Conservation (phyloP, 768 basidiomycete species). For the Arthromyces matolae region DNA sequence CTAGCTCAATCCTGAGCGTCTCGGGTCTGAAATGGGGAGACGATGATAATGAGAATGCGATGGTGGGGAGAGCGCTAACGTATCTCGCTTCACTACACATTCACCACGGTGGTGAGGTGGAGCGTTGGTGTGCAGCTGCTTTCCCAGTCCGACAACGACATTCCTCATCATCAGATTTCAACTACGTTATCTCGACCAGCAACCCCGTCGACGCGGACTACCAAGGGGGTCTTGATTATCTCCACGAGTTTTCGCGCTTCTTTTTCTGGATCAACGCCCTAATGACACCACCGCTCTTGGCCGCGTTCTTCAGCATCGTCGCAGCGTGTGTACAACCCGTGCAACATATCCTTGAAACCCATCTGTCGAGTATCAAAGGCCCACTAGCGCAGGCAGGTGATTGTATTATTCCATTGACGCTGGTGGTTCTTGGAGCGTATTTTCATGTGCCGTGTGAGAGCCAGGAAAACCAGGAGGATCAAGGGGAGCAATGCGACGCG, state of each 20-base stretch:
- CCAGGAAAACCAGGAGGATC: slow-evolving; percentile 4
- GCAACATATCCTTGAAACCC: slow-evolving; percentile 64
- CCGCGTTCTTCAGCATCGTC: slow-evolving; percentile 66
- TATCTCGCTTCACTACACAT: slow-evolving; percentile 90
- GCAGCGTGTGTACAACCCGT: slow-evolving; percentile 76
- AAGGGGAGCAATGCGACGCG: too few relatives aligned
- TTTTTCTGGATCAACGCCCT: too few relatives aligned
- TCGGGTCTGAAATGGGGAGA: slow-evolving; percentile 76
- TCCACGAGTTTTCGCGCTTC: slow-evolving; percentile 20
- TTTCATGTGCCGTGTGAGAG: slow-evolving; percentile 50
- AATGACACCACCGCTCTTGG: slow-evolving; percentile 89
- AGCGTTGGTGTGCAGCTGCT: slow-evolving; percentile 40
- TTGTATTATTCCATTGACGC: slow-evolving; percentile 83
- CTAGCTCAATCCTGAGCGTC: too few relatives aligned
- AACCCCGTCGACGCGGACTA: not conserved
- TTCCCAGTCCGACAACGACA: slow-evolving; percentile 12
- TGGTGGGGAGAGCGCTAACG: slow-evolving; percentile 87
- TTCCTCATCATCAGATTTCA: not conserved
- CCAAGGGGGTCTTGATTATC: not conserved
- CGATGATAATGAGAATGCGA: slow-evolving; percentile 79
- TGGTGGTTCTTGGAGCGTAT: slow-evolving; percentile 91
- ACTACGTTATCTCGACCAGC: not conserved
- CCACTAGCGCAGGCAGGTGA: slow-evolving; percentile 65
- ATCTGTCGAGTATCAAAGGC: slow-evolving; percentile 63
- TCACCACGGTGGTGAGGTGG: slow-evolving; percentile 96